Evolutionary conservation across 495 filamentous ascomycete species (phyloP).

Genomic region (Annulohypoxylon bovei): DNA sequence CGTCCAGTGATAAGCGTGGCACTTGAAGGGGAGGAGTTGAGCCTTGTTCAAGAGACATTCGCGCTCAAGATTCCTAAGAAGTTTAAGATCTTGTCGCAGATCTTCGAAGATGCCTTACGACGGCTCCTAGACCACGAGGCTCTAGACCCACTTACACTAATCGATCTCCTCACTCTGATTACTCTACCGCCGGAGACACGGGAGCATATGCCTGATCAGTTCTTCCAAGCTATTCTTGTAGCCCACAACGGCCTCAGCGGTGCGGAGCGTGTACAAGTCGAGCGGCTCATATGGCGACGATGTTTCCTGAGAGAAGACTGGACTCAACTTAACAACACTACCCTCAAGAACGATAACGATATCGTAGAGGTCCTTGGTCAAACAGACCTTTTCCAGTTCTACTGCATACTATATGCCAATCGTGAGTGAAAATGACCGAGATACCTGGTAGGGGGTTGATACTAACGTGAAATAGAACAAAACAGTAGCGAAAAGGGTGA

Average conservation of each 20-base stretch:
- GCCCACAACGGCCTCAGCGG: conserved; percentile 65
- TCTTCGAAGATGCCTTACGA: conserved; percentile 73
- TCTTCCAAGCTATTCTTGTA: conserved; percentile 76
- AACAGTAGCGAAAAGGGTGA: conserved; percentile 27
- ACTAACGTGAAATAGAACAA: conserved; percentile 42
- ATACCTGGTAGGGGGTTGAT: background rate
- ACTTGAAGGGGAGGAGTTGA: conserved; percentile 80
- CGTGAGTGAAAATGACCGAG: conserved; percentile 49
- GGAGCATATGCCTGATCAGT: conserved; percentile 61
- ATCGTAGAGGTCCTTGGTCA: conserved; percentile 56
- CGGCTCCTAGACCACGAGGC: conserved; percentile 72
- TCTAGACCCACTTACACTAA: conserved; percentile 71
- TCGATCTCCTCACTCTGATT: conserved; percentile 85
- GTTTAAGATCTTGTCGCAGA: conserved; percentile 68
- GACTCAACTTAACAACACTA: conserved; percentile 66
- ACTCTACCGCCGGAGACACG: conserved; percentile 54
- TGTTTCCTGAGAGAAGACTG: conserved; percentile 83
- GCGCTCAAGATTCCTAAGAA: conserved; percentile 64
- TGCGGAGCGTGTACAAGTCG: conserved; percentile 63
- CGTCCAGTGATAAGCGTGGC: conserved; percentile 68
- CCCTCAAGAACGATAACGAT: conserved; percentile 60
- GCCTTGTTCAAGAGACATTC: conserved; percentile 76
- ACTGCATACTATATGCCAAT: conserved; percentile 55
- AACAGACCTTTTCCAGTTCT: conserved; percentile 61
- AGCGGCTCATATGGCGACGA: conserved; percentile 84